Evolutionary conservation across 2,329 filamentous ascomycete genomes (phyloP).

Genomic region (Phialophora chinensis): DNA sequence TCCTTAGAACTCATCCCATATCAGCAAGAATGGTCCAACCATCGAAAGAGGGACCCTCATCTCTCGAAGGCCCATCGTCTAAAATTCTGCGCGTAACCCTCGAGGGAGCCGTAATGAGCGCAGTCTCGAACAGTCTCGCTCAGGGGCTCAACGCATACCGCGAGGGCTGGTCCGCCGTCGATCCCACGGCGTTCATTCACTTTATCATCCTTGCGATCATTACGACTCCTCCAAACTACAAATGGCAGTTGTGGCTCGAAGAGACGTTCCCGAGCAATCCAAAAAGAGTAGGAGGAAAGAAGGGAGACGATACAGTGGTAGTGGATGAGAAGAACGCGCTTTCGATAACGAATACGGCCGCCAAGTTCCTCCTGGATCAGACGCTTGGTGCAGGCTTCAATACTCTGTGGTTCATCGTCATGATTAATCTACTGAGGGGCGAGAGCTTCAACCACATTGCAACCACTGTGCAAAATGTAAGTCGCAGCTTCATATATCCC

Average conservation of each 20-base stretch:
- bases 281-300: slow-evolving; percentile 44
- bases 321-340: slow-evolving; percentile 31
- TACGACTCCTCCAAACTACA: slow-evolving; percentile 79
- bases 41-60: not conserved
- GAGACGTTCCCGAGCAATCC: slow-evolving; percentile 67
- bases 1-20: not conserved
- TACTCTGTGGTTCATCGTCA: slow-evolving; percentile 62
- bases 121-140: slow-evolving; percentile 73
- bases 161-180: slow-evolving; percentile 45
- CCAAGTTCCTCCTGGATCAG: slow-evolving; percentile 59
- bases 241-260: slow-evolving; percentile 85
- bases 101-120: slow-evolving; percentile 69
- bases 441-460: slow-evolving; percentile 43
- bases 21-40: not conserved
- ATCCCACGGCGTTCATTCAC: slow-evolving; percentile 61
- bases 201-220: slow-evolving; percentile 77
- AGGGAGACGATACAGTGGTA: slow-evolving; percentile 51
- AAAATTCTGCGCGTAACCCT: slow-evolving; percentile 64
- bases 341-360: slow-evolving; percentile 40
- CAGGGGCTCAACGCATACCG: slow-evolving; percentile 70
- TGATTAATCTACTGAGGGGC: slow-evolving; percentile 59
- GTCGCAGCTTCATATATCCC: slow-evolving; percentile 9
- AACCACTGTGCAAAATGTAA: slow-evolving; percentile 45
- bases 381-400: slow-evolving; percentile 63
- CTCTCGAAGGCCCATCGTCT: slow-evolving; percentile 11